Evolutionary conservation across 495 filamentous ascomycete genomes (phyloP).

Genomic region (Tetracladium setigerum): DNA sequence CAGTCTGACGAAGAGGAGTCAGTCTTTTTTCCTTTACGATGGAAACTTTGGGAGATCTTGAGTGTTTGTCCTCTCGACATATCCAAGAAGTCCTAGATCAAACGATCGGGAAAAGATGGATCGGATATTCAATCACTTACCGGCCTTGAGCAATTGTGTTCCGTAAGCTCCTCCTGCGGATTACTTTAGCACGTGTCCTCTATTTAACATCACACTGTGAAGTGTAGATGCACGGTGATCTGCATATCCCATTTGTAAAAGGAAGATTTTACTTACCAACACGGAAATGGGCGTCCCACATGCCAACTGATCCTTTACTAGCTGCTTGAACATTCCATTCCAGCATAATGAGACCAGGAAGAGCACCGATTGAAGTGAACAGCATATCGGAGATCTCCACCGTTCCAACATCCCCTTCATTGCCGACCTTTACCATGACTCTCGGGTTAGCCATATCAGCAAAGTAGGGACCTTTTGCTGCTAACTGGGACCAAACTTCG

Average conservation of each 20-base stretch:
- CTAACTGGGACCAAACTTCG: conserved; percentile 41
- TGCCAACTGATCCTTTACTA: conserved; percentile 13
- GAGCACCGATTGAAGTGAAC: conserved; percentile 37
- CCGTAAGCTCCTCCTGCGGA: conserved; percentile 33
- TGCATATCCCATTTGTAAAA: no score
- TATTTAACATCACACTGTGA: no score
- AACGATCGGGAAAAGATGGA: no score
- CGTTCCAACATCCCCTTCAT: conserved; percentile 39
- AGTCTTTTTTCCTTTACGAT: no score
- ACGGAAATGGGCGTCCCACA: conserved; percentile 36
- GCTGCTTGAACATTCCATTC: conserved; percentile 17
- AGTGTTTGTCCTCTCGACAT: no score
- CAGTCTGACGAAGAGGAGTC: no score
- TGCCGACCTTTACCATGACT: conserved; percentile 51
- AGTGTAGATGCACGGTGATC: no score
- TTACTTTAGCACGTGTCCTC: no score
- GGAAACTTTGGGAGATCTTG: no score
- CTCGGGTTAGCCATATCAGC: conserved; percentile 38
- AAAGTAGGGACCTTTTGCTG: conserved; percentile 42
- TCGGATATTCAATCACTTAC: no score
- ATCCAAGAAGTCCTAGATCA: no score
- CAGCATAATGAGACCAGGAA: conserved; percentile 38
- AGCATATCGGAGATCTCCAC: conserved; percentile 52
- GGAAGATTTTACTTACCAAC: no score
- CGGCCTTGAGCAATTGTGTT: conserved; percentile 31